Percentiles rank a stretch among this genome's conserved stretches.
These are phyloP conservation scores for Russula olivacea DNA, from an alignment of 768 basidiomycete species.

Conservation along the genomic window DNA sequence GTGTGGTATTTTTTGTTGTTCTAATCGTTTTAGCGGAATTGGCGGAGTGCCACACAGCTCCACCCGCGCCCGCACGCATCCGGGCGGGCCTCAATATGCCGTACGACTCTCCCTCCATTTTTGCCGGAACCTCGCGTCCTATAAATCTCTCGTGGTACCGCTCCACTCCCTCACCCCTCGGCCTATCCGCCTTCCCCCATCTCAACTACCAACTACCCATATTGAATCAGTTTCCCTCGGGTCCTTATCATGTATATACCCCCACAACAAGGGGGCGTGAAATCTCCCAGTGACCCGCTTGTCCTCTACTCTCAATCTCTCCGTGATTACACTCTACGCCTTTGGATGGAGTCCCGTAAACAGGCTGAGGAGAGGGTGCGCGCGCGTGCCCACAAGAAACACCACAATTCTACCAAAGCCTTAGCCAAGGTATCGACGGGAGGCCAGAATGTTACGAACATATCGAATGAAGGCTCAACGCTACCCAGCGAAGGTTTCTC, in stretches of 20 bases:
- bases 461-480: background rate
- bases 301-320: conserved; percentile 56
- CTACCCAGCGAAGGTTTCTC: background rate
- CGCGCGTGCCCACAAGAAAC: conserved; percentile 23
- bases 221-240: background rate
- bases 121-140: background rate
- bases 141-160: background rate
- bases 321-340: conserved; percentile 58
- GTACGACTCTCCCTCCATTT: background rate
- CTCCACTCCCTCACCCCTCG: background rate
- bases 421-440: background rate
- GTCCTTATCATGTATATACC: conserved; percentile 9
- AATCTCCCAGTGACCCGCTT: conserved; percentile 27
- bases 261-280: background rate
- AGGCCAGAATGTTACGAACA: background rate
- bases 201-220: background rate
- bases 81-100: conserved; percentile 3
- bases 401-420: conserved; percentile 10
- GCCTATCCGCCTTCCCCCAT: background rate
- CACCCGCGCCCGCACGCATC: background rate
- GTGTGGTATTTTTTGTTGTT: background rate
- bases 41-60: conserved; percentile 15
- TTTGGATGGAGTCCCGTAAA: conserved; percentile 63
- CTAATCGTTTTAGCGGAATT: background rate
- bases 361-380: conserved; percentile 44